These are phyloP conservation scores for Annona cherimola DNA, from an alignment of 164 flowering plant genomes.

Conservation along the genomic window DNA sequence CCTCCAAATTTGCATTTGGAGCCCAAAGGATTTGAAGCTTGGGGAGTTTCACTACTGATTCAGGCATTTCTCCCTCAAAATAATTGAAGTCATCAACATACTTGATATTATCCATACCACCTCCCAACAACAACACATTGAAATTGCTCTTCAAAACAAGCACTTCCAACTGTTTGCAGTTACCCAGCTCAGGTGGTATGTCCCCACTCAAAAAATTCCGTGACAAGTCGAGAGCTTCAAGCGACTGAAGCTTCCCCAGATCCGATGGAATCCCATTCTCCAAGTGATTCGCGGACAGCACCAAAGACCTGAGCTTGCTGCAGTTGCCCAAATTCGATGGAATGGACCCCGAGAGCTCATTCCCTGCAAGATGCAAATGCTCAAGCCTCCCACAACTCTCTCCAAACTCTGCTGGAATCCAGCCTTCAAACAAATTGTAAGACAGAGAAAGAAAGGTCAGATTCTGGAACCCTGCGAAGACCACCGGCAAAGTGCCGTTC, in stretches of 20 bases:
- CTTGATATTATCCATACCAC: conserved; percentile 7
- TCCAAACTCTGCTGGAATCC: conserved; percentile 46
- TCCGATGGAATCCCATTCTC: conserved; percentile 48
- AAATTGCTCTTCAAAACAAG: conserved; percentile 61
- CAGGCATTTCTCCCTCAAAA: conserved; percentile 63
- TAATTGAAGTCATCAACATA: conserved; percentile 54
- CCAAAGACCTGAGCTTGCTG: conserved; percentile 29
- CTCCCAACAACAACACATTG: conserved; percentile 26
- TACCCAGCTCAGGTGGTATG: conserved; percentile 47
- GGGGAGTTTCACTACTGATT: conserved; percentile 44
- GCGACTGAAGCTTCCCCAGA: conserved; percentile 52
- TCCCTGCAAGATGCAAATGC: conserved; percentile 66
- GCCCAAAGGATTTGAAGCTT: conserved; percentile 76
- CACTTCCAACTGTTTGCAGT: conserved; percentile 38
- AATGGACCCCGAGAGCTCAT: conserved; percentile 40
- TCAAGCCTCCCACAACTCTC: conserved; percentile 45
- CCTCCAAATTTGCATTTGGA: conserved; percentile 63
- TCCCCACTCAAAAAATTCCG: conserved; percentile 51
- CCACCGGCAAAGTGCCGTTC: conserved; percentile 40
- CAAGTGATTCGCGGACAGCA: conserved; percentile 59
- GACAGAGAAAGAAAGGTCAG: conserved; percentile 55
- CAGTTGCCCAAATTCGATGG: conserved; percentile 61
- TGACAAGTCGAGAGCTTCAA: conserved; percentile 68
- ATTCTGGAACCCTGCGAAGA: conserved; percentile 35
- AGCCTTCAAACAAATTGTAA: conserved; percentile 46